phyloP scores from a whole-genome alignment of 169 alveolate species.

The Cryptosporidium xiaoi region DNA sequence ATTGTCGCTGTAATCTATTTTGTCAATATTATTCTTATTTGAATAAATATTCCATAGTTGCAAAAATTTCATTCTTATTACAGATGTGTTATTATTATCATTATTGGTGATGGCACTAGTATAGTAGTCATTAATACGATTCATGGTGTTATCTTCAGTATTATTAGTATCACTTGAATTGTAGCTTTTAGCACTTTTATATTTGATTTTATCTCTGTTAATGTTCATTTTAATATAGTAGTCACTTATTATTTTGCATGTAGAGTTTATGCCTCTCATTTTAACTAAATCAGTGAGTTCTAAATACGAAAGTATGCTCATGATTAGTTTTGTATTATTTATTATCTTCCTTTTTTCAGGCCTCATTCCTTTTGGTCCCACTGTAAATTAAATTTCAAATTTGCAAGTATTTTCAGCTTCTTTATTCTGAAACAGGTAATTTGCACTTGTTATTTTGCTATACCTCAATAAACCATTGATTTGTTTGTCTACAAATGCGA shows the following conservation, averaged over 20 bases:
- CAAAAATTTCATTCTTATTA: conserved; percentile 44
- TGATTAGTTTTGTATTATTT: conserved; percentile 49
- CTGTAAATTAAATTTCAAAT: too few species aligned
- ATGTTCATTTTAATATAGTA: conserved; percentile 26
- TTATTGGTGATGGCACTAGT: background rate
- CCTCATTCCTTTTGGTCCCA: background rate
- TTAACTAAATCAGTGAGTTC: conserved; percentile 37
- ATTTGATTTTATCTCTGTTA: conserved; percentile 44
- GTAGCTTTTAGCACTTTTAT: background rate
- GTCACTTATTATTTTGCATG: conserved; percentile 44
- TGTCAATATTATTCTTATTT: conserved; percentile 28
- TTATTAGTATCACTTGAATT: background rate
- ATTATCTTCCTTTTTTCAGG: background rate
- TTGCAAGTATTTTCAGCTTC: background rate
- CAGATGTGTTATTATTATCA: conserved; percentile 9
- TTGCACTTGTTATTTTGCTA: too few species aligned
- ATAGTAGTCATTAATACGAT: too few species aligned
- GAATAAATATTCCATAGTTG: conserved; percentile 67
- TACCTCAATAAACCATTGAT: background rate
- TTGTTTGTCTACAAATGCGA: too few species aligned
- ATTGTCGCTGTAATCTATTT: conserved; percentile 33
- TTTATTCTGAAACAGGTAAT: too few species aligned
- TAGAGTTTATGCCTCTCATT: conserved; percentile 30
- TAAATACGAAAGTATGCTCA: conserved; percentile 43
- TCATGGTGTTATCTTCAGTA: background rate